Conservation (phyloP, 805 yeast genomes). For the Starmera quercuum region DNA sequence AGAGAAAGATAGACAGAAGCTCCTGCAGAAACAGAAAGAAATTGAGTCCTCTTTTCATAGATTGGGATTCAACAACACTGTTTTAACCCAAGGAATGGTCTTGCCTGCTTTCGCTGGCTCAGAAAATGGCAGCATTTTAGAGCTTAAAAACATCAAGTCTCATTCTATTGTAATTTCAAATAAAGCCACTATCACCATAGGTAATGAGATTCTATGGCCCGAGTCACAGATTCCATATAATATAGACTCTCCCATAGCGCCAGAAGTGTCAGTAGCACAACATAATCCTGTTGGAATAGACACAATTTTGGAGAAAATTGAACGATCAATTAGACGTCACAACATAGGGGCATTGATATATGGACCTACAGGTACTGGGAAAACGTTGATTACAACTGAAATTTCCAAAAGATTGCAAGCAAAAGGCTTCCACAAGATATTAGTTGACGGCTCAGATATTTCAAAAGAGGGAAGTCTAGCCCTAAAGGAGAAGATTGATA, state of each 20-base stretch:
- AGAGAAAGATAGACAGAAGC: conserved; percentile 13
- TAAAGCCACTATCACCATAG: conserved; percentile 30
- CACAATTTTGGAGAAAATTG: conserved; percentile 29
- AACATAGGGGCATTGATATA: conserved; percentile 52
- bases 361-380: conserved; percentile 82
- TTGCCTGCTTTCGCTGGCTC: conserved; percentile 44
- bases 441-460: conserved; percentile 45
- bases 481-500: conserved; percentile 35
- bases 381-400: conserved; percentile 45
- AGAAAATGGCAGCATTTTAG: conserved; percentile 55
- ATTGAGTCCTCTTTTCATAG: conserved; percentile 11
- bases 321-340: conserved; percentile 33
- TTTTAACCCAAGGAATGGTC: conserved; percentile 43
- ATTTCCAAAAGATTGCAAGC: conserved; percentile 29
- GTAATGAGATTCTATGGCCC: conserved; percentile 31
- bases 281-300: conserved; percentile 51
- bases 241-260: neutral
- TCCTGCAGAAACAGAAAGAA: conserved; percentile 15
- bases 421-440: conserved; percentile 37
- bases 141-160: conserved; percentile 27
- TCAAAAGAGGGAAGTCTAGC: conserved; percentile 46
- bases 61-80: conserved; percentile 17
- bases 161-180: conserved; percentile 35
- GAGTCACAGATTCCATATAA: conserved; percentile 11
- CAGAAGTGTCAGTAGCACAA: too few species aligned